Evolutionary conservation across 345 rosid genomes (phyloP).

Genomic region (Syzygium oleosum): DNA sequence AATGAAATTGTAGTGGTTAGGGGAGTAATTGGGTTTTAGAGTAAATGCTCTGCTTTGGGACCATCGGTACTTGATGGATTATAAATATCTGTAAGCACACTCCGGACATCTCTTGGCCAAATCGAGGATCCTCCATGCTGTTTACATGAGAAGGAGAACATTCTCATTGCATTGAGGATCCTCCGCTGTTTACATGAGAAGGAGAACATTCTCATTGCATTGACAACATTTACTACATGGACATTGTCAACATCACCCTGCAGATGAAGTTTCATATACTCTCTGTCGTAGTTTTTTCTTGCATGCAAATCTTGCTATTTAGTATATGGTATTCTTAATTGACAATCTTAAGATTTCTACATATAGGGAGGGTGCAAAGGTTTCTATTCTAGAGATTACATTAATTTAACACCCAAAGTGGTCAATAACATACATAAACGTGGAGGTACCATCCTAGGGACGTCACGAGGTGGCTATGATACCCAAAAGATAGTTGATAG

Average conservation of each 20-base stretch:
- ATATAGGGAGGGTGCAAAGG: constrained; percentile 39
- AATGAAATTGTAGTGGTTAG: neutral
- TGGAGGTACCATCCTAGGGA: constrained; percentile 35
- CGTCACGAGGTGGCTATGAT: constrained; percentile 38
- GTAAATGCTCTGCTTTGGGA: neutral
- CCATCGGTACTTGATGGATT: neutral
- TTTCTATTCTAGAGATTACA: constrained; percentile 28
- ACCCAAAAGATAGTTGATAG: constrained; percentile 32
- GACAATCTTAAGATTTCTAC: neutral
- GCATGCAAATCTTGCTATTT: neutral
- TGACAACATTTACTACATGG: neutral
- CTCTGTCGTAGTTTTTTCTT: neutral
- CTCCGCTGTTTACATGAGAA: neutral
- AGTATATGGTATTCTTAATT: neutral
- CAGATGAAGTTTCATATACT: neutral
- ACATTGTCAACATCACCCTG: neutral
- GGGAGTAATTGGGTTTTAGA: neutral
- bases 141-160: neutral
- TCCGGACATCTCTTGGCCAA: neutral
- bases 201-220: neutral
- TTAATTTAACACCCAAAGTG: constrained; percentile 23
- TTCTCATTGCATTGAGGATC: neutral
- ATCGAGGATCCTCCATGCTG: neutral
- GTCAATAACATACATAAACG: constrained; percentile 40
- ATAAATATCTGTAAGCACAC: neutral